phyloP scores from a whole-genome alignment of 768 basidiomycete species.

The Tulasnella sp. region DNA sequence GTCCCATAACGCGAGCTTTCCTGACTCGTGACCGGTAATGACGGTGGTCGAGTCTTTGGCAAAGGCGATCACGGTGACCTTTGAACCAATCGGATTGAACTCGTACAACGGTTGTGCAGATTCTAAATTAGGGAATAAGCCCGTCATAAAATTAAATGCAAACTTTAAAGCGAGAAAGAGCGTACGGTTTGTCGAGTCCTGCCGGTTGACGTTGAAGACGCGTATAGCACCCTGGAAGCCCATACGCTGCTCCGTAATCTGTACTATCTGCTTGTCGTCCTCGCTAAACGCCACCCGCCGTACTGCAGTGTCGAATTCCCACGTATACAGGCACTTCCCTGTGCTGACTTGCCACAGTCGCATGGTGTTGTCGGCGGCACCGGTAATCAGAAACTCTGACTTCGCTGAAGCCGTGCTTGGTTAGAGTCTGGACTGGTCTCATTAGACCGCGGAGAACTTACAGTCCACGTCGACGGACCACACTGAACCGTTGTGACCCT shows the following conservation, averaged over 20 bases:
- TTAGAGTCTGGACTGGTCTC: not conserved
- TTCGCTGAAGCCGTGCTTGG: slow-evolving; percentile 46
- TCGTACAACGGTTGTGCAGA: slow-evolving; percentile 61
- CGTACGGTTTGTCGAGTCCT: slow-evolving; percentile 77
- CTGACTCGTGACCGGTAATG: slow-evolving; percentile 93
- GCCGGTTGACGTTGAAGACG: slow-evolving; percentile 78
- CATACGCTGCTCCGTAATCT: slow-evolving; percentile 97
- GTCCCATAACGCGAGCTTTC: slow-evolving; percentile 89
- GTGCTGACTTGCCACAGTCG: slow-evolving; percentile 82
- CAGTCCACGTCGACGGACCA: slow-evolving; percentile 97
- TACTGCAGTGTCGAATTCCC: slow-evolving; percentile 98
- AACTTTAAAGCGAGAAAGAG: too few species aligned
- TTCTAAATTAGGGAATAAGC: slow-evolving; percentile 42
- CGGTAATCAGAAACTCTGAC: slow-evolving; percentile 80
- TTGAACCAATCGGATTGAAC: slow-evolving; percentile 86
- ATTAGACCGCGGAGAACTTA: slow-evolving; percentile 37
- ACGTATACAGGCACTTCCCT: slow-evolving; percentile 86
- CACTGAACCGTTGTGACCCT: slow-evolving; percentile 90
- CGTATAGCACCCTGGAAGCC: slow-evolving; percentile 85
- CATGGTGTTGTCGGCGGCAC: slow-evolving; percentile 89
- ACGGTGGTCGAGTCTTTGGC: slow-evolving; percentile 68
- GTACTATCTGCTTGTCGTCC: slow-evolving; percentile 73
- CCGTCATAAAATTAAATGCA: not conserved
- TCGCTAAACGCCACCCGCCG: slow-evolving; percentile 92
- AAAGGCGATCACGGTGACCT: slow-evolving; percentile 95